phyloP scores from a whole-genome alignment of 2,329 filamentous ascomycete genomes.

The Beauveria rudraprayagi region DNA sequence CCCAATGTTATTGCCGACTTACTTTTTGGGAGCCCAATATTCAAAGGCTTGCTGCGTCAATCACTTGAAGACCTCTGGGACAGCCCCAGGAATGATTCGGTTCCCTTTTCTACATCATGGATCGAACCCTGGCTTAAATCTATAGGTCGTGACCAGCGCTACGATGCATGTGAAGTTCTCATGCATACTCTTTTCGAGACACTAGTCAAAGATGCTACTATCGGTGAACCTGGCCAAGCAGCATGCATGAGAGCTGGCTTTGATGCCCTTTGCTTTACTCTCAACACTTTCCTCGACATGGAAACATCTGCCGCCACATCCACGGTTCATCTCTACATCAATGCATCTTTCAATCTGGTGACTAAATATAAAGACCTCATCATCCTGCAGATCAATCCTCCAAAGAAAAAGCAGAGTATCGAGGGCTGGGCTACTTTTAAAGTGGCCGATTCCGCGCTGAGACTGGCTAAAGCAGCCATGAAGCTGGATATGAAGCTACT shows the following conservation, averaged over 20 bases:
- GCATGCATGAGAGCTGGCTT: conserved; percentile 58
- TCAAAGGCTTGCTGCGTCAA: conserved; percentile 52
- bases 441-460: conserved; percentile 36
- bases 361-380: conserved; percentile 56
- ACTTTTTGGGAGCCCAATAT: conserved; percentile 64
- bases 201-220: conserved; percentile 45
- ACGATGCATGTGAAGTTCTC: conserved; percentile 73
- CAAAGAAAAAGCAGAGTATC: conserved; percentile 15
- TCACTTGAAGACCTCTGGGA: conserved; percentile 42
- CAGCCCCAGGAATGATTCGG: conserved; percentile 36
- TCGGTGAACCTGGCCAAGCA: conserved; percentile 49
- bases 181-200: conserved; percentile 65
- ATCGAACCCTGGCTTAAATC: conserved; percentile 70
- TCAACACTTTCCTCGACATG: conserved; percentile 47
- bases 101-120: conserved; percentile 67
- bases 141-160: conserved; percentile 65
- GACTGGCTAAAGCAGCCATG: conserved; percentile 46
- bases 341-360: conserved; percentile 57
- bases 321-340: conserved; percentile 53
- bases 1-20: conserved; percentile 77
- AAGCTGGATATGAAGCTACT: conserved; percentile 36
- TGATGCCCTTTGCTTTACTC: conserved; percentile 48
- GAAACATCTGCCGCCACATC: conserved; percentile 36
- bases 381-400: conserved; percentile 26
- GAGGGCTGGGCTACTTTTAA: conserved; percentile 33